A percentile compares a stretch with the other conserved stretches of the same genome.
These are phyloP conservation scores for Sanghuangporus baumii DNA, from an alignment of 1,284 basidiomycete species.

Conservation along the genomic window DNA sequence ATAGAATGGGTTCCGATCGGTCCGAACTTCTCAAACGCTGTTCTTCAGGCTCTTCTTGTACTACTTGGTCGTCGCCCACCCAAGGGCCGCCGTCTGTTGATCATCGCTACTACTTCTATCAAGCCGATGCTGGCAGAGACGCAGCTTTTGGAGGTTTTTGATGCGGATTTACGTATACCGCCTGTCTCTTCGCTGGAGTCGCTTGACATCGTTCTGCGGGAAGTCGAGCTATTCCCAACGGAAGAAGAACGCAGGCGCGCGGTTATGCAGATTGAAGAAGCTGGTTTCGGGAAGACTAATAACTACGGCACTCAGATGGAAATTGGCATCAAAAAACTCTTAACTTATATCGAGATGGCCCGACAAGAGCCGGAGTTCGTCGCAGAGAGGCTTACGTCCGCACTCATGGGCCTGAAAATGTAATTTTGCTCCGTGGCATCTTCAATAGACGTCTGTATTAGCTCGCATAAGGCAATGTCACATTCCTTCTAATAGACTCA, in stretches of 20 bases:
- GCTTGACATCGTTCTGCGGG: conserved; percentile 77
- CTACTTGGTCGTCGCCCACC: conserved; percentile 88
- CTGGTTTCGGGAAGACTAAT: conserved; percentile 63
- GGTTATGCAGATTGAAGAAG: conserved; percentile 66
- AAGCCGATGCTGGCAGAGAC: conserved; percentile 86
- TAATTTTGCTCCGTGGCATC: conserved; percentile 18
- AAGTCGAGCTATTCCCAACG: conserved; percentile 73
- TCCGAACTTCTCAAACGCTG: conserved; percentile 91
- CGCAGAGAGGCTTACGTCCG: conserved; percentile 67
- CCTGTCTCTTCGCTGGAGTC: conserved; percentile 72
- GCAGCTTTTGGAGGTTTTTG: conserved; percentile 85
- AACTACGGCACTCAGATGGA: conserved; percentile 46
- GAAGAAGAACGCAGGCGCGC: conserved; percentile 55
- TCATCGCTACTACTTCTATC: conserved; percentile 91
- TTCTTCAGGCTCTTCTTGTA: conserved; percentile 89
- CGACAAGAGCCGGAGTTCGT: conserved; percentile 85
- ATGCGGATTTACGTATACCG: conserved; percentile 83
- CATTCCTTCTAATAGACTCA: not conserved
- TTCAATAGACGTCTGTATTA: not conserved
- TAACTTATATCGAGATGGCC: conserved; percentile 95
- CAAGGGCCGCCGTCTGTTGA: conserved; percentile 90
- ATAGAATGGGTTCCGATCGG: conserved; percentile 98
- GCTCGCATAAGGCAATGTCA: not conserved
- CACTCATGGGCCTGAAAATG: conserved; percentile 59
- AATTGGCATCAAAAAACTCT: conserved; percentile 91